phyloP scores from a whole-genome alignment of 2,329 filamentous ascomycete species.

The Trichoderma sp. region DNA sequence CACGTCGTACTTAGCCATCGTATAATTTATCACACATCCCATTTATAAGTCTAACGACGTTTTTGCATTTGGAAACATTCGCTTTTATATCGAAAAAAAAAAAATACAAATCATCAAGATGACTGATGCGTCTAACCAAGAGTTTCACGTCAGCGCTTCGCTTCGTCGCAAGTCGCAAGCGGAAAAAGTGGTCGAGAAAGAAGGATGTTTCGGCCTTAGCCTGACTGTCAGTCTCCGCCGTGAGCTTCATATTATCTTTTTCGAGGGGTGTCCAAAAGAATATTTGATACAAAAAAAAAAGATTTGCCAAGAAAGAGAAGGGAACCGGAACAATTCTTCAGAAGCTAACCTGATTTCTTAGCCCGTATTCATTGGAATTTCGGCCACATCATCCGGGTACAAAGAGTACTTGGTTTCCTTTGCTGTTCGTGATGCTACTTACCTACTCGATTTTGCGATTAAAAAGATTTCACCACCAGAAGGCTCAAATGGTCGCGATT shows the following conservation, averaged over 20 bases:
- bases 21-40: neutral
- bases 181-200: neutral
- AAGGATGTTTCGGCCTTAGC: neutral
- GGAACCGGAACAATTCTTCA: neutral
- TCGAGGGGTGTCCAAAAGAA: neutral
- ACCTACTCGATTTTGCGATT: constrained; percentile 70
- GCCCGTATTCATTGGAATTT: constrained; percentile 59
- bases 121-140: neutral
- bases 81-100: too few relatives aligned
- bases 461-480: constrained; percentile 43
- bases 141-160: neutral
- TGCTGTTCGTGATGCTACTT: constrained; percentile 70
- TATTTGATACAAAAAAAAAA: neutral
- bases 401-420: constrained; percentile 59
- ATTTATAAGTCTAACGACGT: neutral
- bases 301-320: neutral
- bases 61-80: neutral
- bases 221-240: constrained; percentile 5
- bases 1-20: neutral
- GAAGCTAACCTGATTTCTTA: neutral
- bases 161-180: constrained; percentile 3
- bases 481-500: constrained; percentile 20
- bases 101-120: neutral
- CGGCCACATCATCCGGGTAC: constrained; percentile 51
- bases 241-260: neutral